A percentile compares a stretch with the other conserved stretches of the same genome.
Evolutionary conservation across 805 yeast genomes (phyloP).

Genomic region (Tetrapisispora iriomotensis): DNA sequence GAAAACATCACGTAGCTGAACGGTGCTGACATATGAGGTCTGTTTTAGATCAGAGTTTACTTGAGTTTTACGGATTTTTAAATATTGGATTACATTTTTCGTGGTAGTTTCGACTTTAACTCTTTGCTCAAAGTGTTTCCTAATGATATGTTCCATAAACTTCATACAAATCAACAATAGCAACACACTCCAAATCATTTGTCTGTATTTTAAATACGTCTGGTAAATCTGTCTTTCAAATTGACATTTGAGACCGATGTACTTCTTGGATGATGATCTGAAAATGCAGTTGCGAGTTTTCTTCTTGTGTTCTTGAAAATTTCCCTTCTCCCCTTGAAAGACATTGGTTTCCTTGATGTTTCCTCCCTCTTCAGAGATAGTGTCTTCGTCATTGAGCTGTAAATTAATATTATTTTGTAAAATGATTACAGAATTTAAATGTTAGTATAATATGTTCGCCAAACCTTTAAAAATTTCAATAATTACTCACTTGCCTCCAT

Average conservation of each 20-base stretch:
- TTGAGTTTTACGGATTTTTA: conserved; percentile 38
- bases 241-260: conserved; percentile 49
- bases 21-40: conserved; percentile 49
- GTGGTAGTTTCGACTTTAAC: conserved; percentile 38
- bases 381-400: conserved; percentile 20
- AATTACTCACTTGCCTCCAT: conserved; percentile 61
- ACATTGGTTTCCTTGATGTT: conserved; percentile 32
- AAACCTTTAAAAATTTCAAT: conserved; percentile 3
- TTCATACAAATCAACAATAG: conserved; percentile 13
- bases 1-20: conserved; percentile 61
- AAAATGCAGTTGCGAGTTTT: conserved; percentile 39
- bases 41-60: conserved; percentile 23
- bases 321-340: conserved; percentile 30
- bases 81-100: conserved; percentile 39
- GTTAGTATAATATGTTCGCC: conserved; percentile 13
- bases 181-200: conserved; percentile 8
- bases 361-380: conserved; percentile 19
- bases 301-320: conserved; percentile 27
- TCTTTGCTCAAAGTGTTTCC: conserved; percentile 31
- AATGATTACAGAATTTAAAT: conserved; percentile 16
- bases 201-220: conserved; percentile 25
- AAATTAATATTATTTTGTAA: background rate
- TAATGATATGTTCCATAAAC: conserved; percentile 29
- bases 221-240: conserved; percentile 42
- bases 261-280: conserved; percentile 64